These are phyloP conservation scores for Pseudevernia furfuracea DNA, from an alignment of 495 filamentous ascomycete genomes.

Conservation along the genomic window DNA sequence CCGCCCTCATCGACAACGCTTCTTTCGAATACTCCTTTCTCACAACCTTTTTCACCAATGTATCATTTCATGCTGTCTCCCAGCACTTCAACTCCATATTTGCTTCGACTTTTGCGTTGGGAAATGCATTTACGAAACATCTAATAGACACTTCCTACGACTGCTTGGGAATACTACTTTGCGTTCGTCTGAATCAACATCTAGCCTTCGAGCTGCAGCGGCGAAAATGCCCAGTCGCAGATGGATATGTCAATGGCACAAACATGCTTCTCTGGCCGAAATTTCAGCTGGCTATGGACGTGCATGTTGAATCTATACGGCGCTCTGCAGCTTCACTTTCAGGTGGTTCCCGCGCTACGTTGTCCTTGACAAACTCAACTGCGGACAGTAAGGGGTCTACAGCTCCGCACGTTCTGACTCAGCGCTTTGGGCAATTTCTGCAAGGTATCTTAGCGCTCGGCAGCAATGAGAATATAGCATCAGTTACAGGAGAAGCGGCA, in stretches of 20 bases:
- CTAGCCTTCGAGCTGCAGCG: slow-evolving; percentile 88
- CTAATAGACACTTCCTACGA: slow-evolving; percentile 72
- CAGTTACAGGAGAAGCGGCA: slow-evolving; percentile 9
- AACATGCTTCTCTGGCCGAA: slow-evolving; percentile 95
- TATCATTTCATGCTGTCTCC: slow-evolving; percentile 47
- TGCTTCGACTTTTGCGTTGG: slow-evolving; percentile 72
- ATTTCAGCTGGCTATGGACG: slow-evolving; percentile 86
- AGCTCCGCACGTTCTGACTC: slow-evolving; percentile 84
- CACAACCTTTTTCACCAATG: slow-evolving; percentile 68
- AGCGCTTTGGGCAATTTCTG: slow-evolving; percentile 83
- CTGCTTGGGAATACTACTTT: slow-evolving; percentile 76
- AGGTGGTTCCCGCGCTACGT: slow-evolving; percentile 45
- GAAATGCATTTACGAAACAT: slow-evolving; percentile 65
- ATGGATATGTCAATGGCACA: slow-evolving; percentile 87
- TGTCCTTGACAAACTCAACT: slow-evolving; percentile 50
- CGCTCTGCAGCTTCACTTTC: slow-evolving; percentile 38
- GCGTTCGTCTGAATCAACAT: slow-evolving; percentile 89
- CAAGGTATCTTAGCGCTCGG: slow-evolving; percentile 77
- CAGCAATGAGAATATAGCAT: slow-evolving; percentile 43
- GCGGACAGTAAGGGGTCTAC: slow-evolving; percentile 60
- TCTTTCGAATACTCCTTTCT: slow-evolving; percentile 94
- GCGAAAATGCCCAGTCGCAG: slow-evolving; percentile 77
- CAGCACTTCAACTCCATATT: slow-evolving; percentile 75
- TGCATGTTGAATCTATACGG: slow-evolving; percentile 80
- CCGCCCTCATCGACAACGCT: slow-evolving; percentile 86